Conservation (phyloP, 441 rosid species). For the Aleurites moluccanus region DNA sequence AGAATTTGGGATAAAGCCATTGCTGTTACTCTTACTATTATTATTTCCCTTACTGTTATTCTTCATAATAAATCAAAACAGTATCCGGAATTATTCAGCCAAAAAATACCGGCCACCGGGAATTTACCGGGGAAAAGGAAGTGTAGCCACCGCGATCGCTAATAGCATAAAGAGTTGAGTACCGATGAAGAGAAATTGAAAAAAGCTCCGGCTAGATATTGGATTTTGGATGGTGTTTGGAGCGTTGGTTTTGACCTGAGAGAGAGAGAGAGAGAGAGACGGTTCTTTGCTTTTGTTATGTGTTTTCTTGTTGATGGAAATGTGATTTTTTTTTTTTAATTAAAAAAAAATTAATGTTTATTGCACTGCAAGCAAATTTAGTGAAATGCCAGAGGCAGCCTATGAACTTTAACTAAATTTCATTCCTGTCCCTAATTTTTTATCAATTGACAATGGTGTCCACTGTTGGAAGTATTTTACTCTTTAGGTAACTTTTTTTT, state of each 20-base stretch:
- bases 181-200: not conserved
- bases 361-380: conserved; percentile 21
- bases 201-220: conserved; percentile 15
- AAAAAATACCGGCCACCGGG: conserved; percentile 54
- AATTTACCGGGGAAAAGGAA: conserved; percentile 42
- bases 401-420: not conserved
- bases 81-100: not conserved
- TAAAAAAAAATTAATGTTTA: not conserved
- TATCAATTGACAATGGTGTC: not conserved
- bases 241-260: conserved; percentile 49
- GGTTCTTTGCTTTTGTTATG: conserved; percentile 36
- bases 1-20: conserved; percentile 71
- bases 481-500: no score
- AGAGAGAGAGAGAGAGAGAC: conserved; percentile 27
- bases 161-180: conserved; percentile 37
- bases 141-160: conserved; percentile 33
- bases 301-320: conserved; percentile 19
- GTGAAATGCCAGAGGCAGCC: conserved; percentile 1
- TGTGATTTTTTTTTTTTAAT: conserved; percentile 2
- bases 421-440: not conserved
- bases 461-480: not conserved
- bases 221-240: conserved; percentile 18
- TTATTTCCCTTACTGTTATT: conserved; percentile 36
- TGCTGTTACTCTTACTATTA: conserved; percentile 35
- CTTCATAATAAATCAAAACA: conserved; percentile 58